Conservation (phyloP, 2,329 filamentous ascomycete genomes). For the Nothopassalora personata region DNA sequence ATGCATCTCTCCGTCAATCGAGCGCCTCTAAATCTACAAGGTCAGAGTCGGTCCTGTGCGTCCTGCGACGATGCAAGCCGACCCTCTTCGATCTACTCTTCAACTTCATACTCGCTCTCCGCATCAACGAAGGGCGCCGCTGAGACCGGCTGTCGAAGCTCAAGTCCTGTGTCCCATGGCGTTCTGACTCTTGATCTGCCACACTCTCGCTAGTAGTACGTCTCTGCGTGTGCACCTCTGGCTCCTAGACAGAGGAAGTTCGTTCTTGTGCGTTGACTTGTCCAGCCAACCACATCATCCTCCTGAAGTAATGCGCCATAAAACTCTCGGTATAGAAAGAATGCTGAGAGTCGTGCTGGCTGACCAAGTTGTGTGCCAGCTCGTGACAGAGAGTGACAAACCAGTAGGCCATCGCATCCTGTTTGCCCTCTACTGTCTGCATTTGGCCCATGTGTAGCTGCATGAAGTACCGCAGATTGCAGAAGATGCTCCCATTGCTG, state of each 20-base stretch:
- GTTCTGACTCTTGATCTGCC: not conserved
- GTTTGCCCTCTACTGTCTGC: conserved; percentile 47
- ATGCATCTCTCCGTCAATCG: not conserved
- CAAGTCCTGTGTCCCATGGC: not conserved
- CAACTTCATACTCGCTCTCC: not conserved
- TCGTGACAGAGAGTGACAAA: conserved; percentile 96
- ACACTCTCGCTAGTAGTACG: not conserved
- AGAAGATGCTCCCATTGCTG: conserved; percentile 78
- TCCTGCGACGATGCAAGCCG: not conserved
- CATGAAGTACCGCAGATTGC: conserved; percentile 82
- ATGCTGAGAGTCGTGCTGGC: conserved; percentile 70
- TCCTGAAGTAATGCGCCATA: conserved; percentile 69
- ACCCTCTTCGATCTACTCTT: conserved; percentile 10
- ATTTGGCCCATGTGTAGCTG: conserved; percentile 61
- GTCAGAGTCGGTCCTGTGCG: not conserved
- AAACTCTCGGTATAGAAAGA: conserved; percentile 82
- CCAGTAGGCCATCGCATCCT: conserved; percentile 78
- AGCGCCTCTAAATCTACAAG: not conserved
- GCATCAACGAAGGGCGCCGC: not conserved
- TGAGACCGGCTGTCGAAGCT: not conserved
- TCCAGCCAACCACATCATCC: conserved; percentile 50
- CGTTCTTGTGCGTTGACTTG: conserved; percentile 11
- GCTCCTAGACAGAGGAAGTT: not conserved
- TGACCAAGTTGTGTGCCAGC: conserved; percentile 86
- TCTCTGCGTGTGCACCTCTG: not conserved